Base-by-base conservation (phyloP, 176 grass and related monocot species). In the Pontederia crassipes region DNA sequence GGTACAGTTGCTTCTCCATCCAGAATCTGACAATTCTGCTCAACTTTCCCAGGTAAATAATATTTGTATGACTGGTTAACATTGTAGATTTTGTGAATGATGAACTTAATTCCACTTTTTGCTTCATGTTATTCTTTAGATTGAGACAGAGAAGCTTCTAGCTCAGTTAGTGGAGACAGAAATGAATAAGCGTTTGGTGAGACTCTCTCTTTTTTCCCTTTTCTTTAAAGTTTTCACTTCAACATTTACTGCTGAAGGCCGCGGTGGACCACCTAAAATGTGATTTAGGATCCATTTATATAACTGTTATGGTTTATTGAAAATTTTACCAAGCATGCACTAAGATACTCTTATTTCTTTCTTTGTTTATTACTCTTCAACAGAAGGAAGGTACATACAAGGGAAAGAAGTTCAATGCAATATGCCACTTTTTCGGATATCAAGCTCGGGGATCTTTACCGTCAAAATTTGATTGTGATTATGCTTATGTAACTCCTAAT, bases 381-480 rank as follows among this genome's bases (percentile, higher is more conserved):
- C 81, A 98, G 93, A 98, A 98, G 79, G 87, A 85, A 79, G 93
- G 93, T 52, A 92, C 71, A 13, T 98, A 91, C 67, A 98, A 92
- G 60, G 93, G 93, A 77, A 98, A 98, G 79, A 98, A 98, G 49
- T 98, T 98, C 59, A 98, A 92, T 79, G 87, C 87, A 11, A 98
- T 98, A 24, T 98, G 84, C 70, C 93, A 98, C 72, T 98, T 98
- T 69, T 98, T 98, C 83, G 93, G 93, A 49, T 98, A 98, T 76
- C 93, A 98, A 82, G 93, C 93, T 63, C 81, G 93, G 75, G 93
- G 93, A 70, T 83, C 93, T 20, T 66, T 98, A 60, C 93, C 93
- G 55, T 98, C 93, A 59, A 98, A 88, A 53, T 98, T 98, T 58
- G 93, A 98, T 79, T 92, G 93, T 8, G 93, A 98, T 71, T 98